Conservation (phyloP, 2,329 filamentous ascomycete species). For the Incumbomyces delicatus region DNA sequence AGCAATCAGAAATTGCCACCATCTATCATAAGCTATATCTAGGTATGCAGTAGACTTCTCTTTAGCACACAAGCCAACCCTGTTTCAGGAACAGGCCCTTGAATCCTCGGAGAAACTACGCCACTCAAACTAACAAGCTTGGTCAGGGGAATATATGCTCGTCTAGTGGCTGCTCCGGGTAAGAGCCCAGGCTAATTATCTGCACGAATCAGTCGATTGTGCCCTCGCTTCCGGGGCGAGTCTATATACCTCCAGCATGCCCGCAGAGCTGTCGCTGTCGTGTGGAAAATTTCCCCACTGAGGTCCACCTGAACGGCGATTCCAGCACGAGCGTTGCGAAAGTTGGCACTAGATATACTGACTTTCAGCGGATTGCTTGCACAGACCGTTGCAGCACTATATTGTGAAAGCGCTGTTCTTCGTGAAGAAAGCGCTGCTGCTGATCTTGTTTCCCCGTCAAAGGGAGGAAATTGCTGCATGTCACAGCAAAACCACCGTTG, state of each 20-base stretch:
- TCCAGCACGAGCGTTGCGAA: background rate
- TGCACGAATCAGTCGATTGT: background rate
- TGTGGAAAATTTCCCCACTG: no score
- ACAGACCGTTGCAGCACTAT: background rate
- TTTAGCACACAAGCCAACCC: no score
- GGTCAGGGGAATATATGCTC: no score
- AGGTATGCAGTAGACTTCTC: no score
- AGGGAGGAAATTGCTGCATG: constrained; percentile 2
- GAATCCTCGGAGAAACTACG: no score
- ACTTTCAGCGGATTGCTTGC: background rate
- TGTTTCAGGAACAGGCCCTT: background rate
- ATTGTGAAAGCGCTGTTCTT: background rate
- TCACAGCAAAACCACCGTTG: background rate
- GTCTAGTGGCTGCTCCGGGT: no score
- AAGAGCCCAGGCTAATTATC: no score
- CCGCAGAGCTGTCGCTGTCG: background rate
- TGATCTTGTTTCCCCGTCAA: constrained; percentile 7
- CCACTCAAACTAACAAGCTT: no score
- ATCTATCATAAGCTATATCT: no score
- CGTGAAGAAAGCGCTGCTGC: constrained; percentile 1
- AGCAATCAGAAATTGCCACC: no score
- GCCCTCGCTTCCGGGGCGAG: background rate
- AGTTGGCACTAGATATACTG: background rate
- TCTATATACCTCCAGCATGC: background rate
- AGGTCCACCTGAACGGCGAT: no score